Conservation (phyloP, 768 basidiomycete genomes). For the Russula emetica region DNA sequence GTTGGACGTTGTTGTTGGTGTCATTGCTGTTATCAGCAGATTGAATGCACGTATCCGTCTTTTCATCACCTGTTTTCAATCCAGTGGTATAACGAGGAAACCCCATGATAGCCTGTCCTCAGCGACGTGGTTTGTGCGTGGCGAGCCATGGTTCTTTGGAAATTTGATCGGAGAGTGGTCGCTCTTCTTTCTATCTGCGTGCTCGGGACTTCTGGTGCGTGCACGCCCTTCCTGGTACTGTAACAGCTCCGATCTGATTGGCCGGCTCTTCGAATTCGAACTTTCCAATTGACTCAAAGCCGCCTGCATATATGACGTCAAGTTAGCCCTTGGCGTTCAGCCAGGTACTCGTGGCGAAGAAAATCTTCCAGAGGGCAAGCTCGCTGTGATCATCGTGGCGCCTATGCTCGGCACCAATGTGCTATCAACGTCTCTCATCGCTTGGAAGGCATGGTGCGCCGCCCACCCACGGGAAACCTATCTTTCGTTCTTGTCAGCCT, state of each 20-base stretch:
- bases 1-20: neutral
- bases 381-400: conserved; percentile 15
- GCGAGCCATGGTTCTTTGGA: conserved; percentile 20
- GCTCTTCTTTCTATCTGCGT: conserved; percentile 10
- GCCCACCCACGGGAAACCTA: neutral
- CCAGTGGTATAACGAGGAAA: neutral
- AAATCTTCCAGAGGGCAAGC: conserved; percentile 1
- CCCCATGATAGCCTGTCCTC: conserved; percentile 8
- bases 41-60: conserved; percentile 11
- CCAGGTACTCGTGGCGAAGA: neutral
- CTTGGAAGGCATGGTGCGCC: conserved; percentile 24
- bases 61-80: neutral
- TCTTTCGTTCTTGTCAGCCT: neutral
- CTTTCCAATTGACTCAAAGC: neutral
- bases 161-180: conserved; percentile 18
- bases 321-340: conserved; percentile 1
- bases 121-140: conserved; percentile 25
- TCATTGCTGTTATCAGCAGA: conserved; percentile 7
- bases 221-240: too few relatives aligned
- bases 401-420: conserved; percentile 24
- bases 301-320: conserved; percentile 13
- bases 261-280: neutral
- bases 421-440: conserved; percentile 17
- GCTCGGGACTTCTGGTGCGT: conserved; percentile 15
- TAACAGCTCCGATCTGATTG: neutral